These are phyloP conservation scores for Aspergillus sclerotiicarbonarius DNA, from an alignment of 495 filamentous ascomycete species.

Conservation along the genomic window DNA sequence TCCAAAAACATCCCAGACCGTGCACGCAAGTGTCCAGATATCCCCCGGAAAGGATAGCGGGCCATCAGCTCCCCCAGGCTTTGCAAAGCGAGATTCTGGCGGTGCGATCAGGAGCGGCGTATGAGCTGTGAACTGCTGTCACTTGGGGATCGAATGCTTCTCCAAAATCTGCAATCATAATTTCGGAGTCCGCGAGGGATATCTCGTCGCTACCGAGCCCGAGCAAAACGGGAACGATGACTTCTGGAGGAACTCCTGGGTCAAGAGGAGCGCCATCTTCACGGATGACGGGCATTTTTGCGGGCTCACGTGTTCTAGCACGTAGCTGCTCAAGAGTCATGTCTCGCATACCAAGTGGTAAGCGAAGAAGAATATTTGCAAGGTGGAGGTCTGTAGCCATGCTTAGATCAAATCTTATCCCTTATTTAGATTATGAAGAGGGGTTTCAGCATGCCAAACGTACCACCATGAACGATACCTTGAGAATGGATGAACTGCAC, in stretches of 20 bases:
- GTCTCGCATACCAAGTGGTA: constrained; percentile 4
- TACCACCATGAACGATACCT: constrained; percentile 28
- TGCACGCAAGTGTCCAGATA: constrained; percentile 36
- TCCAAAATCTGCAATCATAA: constrained; percentile 7
- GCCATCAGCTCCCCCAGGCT: constrained; percentile 13
- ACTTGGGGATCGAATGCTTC: constrained; percentile 1
- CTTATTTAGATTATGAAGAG: background rate
- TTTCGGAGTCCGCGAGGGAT: background rate
- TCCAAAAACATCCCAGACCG: constrained; percentile 27
- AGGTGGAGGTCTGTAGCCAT: constrained; percentile 3
- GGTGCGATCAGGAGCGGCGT: constrained; percentile 3
- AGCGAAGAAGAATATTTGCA: constrained; percentile 11
- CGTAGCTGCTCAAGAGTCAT: constrained; percentile 4
- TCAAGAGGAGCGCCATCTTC: constrained; percentile 8
- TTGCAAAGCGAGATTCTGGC: constrained; percentile 1
- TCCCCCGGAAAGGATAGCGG: constrained; percentile 32
- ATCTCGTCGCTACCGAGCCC: constrained; percentile 1
- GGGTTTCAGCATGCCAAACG: constrained; percentile 1
- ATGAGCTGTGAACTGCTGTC: background rate
- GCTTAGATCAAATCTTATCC: background rate
- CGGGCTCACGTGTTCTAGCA: background rate
- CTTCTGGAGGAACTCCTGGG: constrained; percentile 1
- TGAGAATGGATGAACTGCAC: constrained; percentile 27
- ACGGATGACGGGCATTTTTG: constrained; percentile 4
- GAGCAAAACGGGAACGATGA: constrained; percentile 3